Percentiles rank a stretch among this genome's conserved stretches.
Conservation (phyloP, 179 eudicot species). For the Beta macrorhiza region DNA sequence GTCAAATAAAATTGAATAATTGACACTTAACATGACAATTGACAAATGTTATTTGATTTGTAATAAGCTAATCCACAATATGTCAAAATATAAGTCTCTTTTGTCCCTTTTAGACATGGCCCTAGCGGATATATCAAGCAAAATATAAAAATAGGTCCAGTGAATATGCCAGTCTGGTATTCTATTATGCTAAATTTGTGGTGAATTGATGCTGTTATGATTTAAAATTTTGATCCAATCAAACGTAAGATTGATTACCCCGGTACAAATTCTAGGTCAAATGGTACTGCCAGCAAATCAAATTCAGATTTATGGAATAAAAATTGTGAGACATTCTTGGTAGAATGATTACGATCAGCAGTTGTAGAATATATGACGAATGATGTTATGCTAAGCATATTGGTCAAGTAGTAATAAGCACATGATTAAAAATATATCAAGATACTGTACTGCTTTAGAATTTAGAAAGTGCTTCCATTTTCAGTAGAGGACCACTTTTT, state of each 20-base stretch:
- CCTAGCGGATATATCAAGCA: neutral
- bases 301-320: constrained; percentile 25
- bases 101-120: neutral
- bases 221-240: constrained; percentile 20
- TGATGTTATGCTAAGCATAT: constrained; percentile 1
- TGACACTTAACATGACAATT: too few relatives aligned
- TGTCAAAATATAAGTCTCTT: too few relatives aligned
- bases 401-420: neutral
- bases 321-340: constrained; percentile 1
- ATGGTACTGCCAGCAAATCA: constrained; percentile 1
- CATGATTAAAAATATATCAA: constrained; percentile 11
- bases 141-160: neutral
- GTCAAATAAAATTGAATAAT: too few relatives aligned
- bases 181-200: neutral
- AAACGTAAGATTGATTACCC: constrained; percentile 25
- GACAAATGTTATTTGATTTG: too few relatives aligned
- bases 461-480: neutral
- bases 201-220: constrained; percentile 11
- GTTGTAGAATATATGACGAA: constrained; percentile 30
- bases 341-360: constrained; percentile 6
- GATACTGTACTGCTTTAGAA: constrained; percentile 17
- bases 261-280: constrained; percentile 30
- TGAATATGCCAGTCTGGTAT: constrained; percentile 27
- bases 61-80: too few relatives aligned
- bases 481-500: constrained; percentile 6